Percentiles rank a stretch among this genome's conserved stretches.
These are phyloP conservation scores for Bisporella sp. DNA, from an alignment of 2,329 filamentous ascomycete genomes.

Conservation along the genomic window DNA sequence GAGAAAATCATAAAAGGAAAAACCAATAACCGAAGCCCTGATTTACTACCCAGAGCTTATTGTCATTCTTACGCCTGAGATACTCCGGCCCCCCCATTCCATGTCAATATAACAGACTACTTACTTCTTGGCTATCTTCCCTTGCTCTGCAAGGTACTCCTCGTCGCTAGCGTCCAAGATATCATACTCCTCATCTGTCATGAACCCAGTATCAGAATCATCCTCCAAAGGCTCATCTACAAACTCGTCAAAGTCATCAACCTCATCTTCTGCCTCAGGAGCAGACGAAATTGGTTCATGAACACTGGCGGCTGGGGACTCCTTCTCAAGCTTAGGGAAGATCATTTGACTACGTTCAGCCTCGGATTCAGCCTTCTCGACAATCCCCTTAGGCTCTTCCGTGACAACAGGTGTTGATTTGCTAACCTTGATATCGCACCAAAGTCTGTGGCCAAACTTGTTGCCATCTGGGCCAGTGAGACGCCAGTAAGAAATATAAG, in stretches of 20 bases:
- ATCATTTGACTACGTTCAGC: slow-evolving; percentile 68
- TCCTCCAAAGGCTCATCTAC: slow-evolving; percentile 53
- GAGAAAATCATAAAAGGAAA: neutral
- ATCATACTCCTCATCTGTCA: slow-evolving; percentile 98
- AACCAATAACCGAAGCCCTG: neutral
- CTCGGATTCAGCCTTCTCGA: slow-evolving; percentile 17
- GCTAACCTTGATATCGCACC: slow-evolving; percentile 82
- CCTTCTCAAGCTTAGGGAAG: slow-evolving; percentile 93
- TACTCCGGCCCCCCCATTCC: neutral
- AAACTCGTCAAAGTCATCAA: slow-evolving; percentile 39
- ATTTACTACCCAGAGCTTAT: neutral
- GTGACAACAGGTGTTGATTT: slow-evolving; percentile 25
- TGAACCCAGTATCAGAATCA: slow-evolving; percentile 65
- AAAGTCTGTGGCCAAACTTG: slow-evolving; percentile 87
- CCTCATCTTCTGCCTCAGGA: slow-evolving; percentile 34
- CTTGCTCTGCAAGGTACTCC: slow-evolving; percentile 58
- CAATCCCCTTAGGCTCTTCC: slow-evolving; percentile 24
- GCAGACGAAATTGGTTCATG: slow-evolving; percentile 51
- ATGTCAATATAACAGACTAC: neutral
- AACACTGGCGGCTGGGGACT: slow-evolving; percentile 77
- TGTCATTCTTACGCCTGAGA: neutral
- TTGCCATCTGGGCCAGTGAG: slow-evolving; percentile 73
- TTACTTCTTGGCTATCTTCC: slow-evolving; percentile 23
- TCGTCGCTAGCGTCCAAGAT: slow-evolving; percentile 93
- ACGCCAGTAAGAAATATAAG: slow-evolving; percentile 93